Evolutionary conservation across 805 yeast genomes (phyloP).

Genomic region (Monosporozyma servazzii): DNA sequence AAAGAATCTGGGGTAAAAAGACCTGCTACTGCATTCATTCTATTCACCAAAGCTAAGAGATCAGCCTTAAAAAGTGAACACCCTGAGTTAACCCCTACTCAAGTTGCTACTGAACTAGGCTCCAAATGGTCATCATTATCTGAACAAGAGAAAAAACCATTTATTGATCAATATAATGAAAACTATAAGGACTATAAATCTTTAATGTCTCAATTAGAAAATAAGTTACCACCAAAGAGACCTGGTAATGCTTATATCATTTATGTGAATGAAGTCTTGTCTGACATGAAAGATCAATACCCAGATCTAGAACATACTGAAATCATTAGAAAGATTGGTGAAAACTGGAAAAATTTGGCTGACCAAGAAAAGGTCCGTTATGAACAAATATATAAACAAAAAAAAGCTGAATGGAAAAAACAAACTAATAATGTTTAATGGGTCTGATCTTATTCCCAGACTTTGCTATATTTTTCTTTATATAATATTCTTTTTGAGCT

Average conservation of each 20-base stretch:
- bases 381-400: background rate
- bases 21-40: slow-evolving; percentile 22
- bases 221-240: slow-evolving; percentile 22
- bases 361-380: slow-evolving; percentile 10
- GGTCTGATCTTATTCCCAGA: background rate
- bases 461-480: background rate
- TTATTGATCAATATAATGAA: slow-evolving; percentile 38
- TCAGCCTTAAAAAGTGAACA: slow-evolving; percentile 9
- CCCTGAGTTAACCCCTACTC: slow-evolving; percentile 19
- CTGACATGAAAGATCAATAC: slow-evolving; percentile 8
- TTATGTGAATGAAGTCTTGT: slow-evolving; percentile 16
- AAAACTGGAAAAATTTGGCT: slow-evolving; percentile 20
- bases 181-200: slow-evolving; percentile 12
- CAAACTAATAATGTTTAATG: background rate
- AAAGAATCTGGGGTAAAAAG: slow-evolving; percentile 19
- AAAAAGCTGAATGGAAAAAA: background rate
- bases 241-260: slow-evolving; percentile 25
- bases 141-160: slow-evolving; percentile 64
- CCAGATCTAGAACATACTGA: slow-evolving; percentile 16
- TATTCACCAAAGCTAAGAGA: slow-evolving; percentile 15
- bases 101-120: slow-evolving; percentile 54
- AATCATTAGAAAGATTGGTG: slow-evolving; percentile 16
- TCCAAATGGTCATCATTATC: slow-evolving; percentile 74
- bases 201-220: slow-evolving; percentile 4
- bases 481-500: background rate